A percentile compares a stretch with the other conserved stretches of the same genome.
Conservation (phyloP, 148 eudicot genomes). For the Suaeda aralocaspica region DNA sequence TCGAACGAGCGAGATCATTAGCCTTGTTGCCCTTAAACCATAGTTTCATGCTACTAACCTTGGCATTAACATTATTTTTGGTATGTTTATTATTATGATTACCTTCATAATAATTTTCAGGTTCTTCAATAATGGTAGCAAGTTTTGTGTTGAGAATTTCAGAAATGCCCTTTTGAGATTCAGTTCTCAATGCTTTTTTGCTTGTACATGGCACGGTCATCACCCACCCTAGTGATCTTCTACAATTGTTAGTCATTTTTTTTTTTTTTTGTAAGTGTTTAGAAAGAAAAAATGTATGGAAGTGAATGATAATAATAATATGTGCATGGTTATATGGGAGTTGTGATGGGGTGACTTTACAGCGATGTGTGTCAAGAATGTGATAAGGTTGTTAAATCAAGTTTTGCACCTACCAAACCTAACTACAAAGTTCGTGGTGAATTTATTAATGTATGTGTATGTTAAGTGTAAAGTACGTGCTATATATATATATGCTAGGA, state of each 20-base stretch:
- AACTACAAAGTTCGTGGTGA: constrained; percentile 2
- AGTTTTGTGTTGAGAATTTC: constrained; percentile 28
- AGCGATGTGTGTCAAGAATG: constrained; percentile 11
- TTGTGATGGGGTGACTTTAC: constrained; percentile 21
- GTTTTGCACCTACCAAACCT: constrained; percentile 24
- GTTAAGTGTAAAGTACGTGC: not conserved
- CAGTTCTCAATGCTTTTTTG: constrained; percentile 23
- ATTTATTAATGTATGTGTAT: constrained; percentile 21
- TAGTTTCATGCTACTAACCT: constrained; percentile 1
- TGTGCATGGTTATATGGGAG: not conserved
- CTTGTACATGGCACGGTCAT: constrained; percentile 24
- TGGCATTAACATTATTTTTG: not conserved
- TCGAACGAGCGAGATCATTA: constrained; percentile 18
- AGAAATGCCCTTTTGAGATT: constrained; percentile 26
- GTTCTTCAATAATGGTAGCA: constrained; percentile 28
- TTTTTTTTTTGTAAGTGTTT: not conserved
- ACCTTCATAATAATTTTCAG: constrained; percentile 11
- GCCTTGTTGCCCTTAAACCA: constrained; percentile 25
- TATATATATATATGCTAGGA: not conserved
- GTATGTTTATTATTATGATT: not conserved
- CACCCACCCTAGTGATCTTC: constrained; percentile 17
- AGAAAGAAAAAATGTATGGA: too few species aligned
- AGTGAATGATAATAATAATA: too few species aligned
- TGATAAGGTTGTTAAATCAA: constrained; percentile 18
- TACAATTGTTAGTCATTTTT: constrained; percentile 2